Percentiles rank a stretch among this genome's conserved stretches.
Conservation (phyloP, 306 rosid species). For the Corylus heterophylla region DNA sequence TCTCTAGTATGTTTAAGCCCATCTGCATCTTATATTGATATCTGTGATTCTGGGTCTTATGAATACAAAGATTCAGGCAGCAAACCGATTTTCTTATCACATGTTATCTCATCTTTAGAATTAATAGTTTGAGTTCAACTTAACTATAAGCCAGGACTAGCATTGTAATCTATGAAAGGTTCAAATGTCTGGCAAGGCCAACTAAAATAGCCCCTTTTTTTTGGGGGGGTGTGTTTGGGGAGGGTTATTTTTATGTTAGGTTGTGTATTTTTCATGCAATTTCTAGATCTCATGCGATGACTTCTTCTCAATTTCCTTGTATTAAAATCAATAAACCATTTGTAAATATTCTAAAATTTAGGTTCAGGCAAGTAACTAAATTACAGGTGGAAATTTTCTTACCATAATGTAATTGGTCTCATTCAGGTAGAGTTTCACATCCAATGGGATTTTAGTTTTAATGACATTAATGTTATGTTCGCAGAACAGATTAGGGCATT, state of each 20-base stretch:
- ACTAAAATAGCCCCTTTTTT: background rate
- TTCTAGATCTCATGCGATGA: background rate
- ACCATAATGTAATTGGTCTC: too few relatives aligned
- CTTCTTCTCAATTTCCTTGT: background rate
- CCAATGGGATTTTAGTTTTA: too few relatives aligned
- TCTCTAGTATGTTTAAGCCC: constrained; percentile 6
- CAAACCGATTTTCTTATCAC: background rate
- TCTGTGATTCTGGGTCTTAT: background rate
- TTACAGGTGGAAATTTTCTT: too few relatives aligned
- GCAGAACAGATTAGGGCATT: too few relatives aligned
- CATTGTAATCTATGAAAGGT: background rate
- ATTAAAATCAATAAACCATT: background rate
- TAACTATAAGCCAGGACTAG: background rate
- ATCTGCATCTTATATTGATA: background rate
- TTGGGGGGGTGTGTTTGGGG: too few relatives aligned
- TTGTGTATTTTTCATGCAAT: background rate
- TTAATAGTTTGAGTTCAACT: background rate
- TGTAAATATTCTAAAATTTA: background rate
- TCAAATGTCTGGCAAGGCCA: background rate
- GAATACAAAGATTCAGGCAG: background rate
- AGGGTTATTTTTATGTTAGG: background rate
- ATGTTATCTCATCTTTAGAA: background rate
- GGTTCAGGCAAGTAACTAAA: background rate
- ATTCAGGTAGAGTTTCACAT: too few relatives aligned
- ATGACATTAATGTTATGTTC: too few relatives aligned